A percentile compares a stretch with the other conserved stretches of the same genome.
These are phyloP conservation scores for Alternaria arborescens DNA, from an alignment of 2,329 filamentous ascomycete genomes.

Conservation along the genomic window DNA sequence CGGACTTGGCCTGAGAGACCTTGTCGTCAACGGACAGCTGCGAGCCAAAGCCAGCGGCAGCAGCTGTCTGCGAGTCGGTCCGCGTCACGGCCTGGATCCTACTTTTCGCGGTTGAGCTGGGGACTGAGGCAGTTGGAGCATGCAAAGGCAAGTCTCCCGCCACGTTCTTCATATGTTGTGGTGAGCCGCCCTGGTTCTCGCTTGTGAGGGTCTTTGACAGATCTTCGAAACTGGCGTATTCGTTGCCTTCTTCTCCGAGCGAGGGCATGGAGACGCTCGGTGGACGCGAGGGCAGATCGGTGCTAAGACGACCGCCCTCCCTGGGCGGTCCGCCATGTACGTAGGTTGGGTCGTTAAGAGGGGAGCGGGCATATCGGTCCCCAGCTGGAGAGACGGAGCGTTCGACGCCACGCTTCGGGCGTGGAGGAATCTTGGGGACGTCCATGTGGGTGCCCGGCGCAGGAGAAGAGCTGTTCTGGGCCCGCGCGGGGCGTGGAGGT, in stretches of 20 bases:
- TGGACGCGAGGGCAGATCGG: conserved; percentile 65
- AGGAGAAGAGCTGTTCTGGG: conserved; percentile 55
- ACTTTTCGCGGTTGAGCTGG: conserved; percentile 81
- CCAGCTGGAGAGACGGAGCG: conserved; percentile 80
- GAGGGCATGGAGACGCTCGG: conserved; percentile 84
- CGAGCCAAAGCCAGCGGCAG: conserved; percentile 82
- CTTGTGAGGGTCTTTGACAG: conserved; percentile 44
- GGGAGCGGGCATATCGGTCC: conserved; percentile 84
- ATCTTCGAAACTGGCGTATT: conserved; percentile 75
- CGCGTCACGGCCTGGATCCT: conserved; percentile 85
- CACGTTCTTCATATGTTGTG: conserved; percentile 79
- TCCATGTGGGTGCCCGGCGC: conserved; percentile 57
- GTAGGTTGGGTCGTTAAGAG: conserved; percentile 76
- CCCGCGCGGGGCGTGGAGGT: conserved; percentile 69
- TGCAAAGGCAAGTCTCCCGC: conserved; percentile 84
- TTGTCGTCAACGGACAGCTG: conserved; percentile 53
- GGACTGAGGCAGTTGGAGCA: conserved; percentile 87
- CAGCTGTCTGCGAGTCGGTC: conserved; percentile 88
- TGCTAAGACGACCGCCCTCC: conserved; percentile 46
- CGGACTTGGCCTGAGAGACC: conserved; percentile 32
- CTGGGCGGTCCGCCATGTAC: conserved; percentile 51
- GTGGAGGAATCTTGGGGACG: conserved; percentile 78
- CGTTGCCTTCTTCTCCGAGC: conserved; percentile 86
- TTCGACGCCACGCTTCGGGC: conserved; percentile 73
- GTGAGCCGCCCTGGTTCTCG: conserved; percentile 54